Evolutionary conservation across 1,284 basidiomycete species (phyloP).

Genomic region (Athelia psychrophila): DNA sequence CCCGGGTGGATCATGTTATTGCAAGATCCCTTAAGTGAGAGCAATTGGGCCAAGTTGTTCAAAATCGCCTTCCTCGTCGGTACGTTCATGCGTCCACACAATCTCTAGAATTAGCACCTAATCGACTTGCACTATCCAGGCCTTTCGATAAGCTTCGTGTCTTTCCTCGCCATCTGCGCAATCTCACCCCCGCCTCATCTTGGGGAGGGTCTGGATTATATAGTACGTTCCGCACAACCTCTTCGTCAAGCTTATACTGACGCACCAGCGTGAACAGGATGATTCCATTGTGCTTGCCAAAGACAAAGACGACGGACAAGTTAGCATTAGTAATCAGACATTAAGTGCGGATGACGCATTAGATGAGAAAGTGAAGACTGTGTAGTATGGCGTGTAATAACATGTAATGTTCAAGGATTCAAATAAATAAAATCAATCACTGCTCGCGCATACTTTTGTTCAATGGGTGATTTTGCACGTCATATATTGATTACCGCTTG

Average conservation of each 20-base stretch:
- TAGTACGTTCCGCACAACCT: background rate
- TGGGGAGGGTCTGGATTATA: slow-evolving; percentile 9
- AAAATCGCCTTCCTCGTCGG: slow-evolving; percentile 4
- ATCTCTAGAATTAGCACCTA: too few species aligned
- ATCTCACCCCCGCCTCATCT: slow-evolving; percentile 16
- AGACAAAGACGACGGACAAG: background rate
- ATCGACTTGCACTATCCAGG: too few species aligned
- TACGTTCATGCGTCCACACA: too few species aligned
- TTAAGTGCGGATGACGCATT: too few species aligned
- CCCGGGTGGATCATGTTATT: slow-evolving; percentile 1
- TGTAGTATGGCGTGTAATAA: too few species aligned
- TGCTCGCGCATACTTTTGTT: too few species aligned
- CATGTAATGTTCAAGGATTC: too few species aligned
- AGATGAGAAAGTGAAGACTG: too few species aligned
- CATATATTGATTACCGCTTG: too few species aligned
- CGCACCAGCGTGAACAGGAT: background rate
- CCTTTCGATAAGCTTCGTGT: slow-evolving; percentile 9
- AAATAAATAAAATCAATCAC: too few species aligned
- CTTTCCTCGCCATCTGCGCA: slow-evolving; percentile 12
- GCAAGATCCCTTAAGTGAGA: background rate
- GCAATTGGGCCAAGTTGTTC: slow-evolving; percentile 1
- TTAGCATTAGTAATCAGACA: too few species aligned
- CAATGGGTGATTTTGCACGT: too few species aligned
- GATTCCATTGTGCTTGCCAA: background rate
- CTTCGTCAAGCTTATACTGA: background rate